Evolutionary conservation across 257 asterid species (phyloP).

Genomic region (Asclepias syriaca): DNA sequence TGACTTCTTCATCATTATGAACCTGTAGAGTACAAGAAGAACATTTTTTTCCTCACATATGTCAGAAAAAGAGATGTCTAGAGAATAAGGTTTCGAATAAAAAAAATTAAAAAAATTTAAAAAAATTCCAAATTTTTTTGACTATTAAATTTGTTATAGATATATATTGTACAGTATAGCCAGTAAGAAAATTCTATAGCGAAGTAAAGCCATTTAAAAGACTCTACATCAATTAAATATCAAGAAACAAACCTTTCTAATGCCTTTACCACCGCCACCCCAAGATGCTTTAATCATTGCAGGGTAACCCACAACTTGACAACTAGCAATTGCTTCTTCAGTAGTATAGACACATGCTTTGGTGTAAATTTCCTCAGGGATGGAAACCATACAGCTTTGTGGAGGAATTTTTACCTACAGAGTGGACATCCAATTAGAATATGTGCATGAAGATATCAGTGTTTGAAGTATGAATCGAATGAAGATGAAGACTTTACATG

Average conservation of each 20-base stretch:
- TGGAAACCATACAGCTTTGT: slow-evolving; percentile 68
- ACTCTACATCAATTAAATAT: slow-evolving; percentile 5
- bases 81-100: background rate
- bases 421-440: slow-evolving; percentile 12
- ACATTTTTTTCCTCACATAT: background rate
- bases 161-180: background rate
- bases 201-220: slow-evolving; percentile 13
- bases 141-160: background rate
- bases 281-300: slow-evolving; percentile 99
- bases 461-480: slow-evolving; percentile 13
- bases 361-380: slow-evolving; percentile 69
- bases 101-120: background rate
- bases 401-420: slow-evolving; percentile 76
- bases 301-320: slow-evolving; percentile 96
- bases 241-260: slow-evolving; percentile 72
- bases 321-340: slow-evolving; percentile 95
- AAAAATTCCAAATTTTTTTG: background rate
- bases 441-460: slow-evolving; percentile 12
- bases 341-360: slow-evolving; percentile 93
- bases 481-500: slow-evolving; percentile 50
- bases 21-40: slow-evolving; percentile 49
- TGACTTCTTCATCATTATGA: slow-evolving; percentile 91
- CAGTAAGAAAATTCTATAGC: slow-evolving; percentile 2
- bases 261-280: slow-evolving; percentile 99
- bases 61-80: slow-evolving; percentile 1